phyloP scores from a whole-genome alignment of 2,329 filamentous ascomycete species.

The Curvularia spicifera region DNA sequence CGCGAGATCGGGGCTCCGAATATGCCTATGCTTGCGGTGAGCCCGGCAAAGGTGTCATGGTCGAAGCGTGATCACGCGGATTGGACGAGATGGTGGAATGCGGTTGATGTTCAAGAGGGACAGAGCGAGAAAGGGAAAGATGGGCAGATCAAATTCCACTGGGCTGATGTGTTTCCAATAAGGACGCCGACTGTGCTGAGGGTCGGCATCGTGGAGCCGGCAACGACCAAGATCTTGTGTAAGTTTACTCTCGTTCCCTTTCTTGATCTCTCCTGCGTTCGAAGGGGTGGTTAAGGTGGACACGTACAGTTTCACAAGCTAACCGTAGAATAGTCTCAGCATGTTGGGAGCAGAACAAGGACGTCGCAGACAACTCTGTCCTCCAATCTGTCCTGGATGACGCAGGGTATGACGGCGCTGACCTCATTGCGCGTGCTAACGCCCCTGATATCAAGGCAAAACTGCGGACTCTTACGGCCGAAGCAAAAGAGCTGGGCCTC shows the following conservation, averaged over 20 bases:
- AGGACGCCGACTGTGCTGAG: slow-evolving; percentile 43
- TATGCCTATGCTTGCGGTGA: slow-evolving; percentile 35
- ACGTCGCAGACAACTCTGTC: slow-evolving; percentile 37
- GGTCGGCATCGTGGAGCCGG: slow-evolving; percentile 39
- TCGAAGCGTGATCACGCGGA: slow-evolving; percentile 41
- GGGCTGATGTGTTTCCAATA: slow-evolving; percentile 43
- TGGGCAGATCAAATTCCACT: slow-evolving; percentile 38
- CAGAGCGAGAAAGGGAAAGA: slow-evolving; percentile 13
- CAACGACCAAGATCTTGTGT: slow-evolving; percentile 33
- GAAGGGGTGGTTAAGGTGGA: neutral
- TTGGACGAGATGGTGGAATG: slow-evolving; percentile 45
- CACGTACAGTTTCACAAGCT: slow-evolving; percentile 1
- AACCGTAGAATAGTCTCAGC: slow-evolving; percentile 32
- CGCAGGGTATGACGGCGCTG: slow-evolving; percentile 36
- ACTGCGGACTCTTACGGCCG: slow-evolving; percentile 38
- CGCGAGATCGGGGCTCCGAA: slow-evolving; percentile 47
- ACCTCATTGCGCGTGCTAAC: slow-evolving; percentile 37
- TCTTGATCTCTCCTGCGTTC: neutral
- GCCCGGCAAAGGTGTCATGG: slow-evolving; percentile 36
- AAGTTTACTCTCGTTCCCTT: slow-evolving; percentile 8
- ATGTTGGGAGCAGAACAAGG: slow-evolving; percentile 42
- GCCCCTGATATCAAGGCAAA: slow-evolving; percentile 30
- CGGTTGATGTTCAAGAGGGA: slow-evolving; percentile 38
- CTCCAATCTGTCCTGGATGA: slow-evolving; percentile 33
- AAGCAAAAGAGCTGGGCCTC: slow-evolving; percentile 40